These are phyloP conservation scores for Coemansia sp. DNA, from an alignment of 192 early-diverging fungal genomes.

Conservation along the genomic window DNA sequence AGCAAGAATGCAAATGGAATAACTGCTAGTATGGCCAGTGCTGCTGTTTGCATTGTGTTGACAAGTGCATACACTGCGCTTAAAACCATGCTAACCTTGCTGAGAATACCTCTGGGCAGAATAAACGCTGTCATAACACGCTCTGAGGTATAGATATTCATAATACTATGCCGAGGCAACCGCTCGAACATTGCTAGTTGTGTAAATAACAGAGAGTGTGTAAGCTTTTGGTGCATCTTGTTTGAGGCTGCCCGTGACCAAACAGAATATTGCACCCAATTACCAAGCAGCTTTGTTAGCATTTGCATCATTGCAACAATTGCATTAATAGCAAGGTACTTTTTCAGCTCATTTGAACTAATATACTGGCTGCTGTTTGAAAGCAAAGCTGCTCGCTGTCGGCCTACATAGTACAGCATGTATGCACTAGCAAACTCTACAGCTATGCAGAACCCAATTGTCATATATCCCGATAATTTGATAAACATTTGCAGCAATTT, in stretches of 20 bases:
- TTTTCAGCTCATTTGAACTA: background rate
- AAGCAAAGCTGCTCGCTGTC: conserved; percentile 9
- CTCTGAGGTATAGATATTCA: conserved; percentile 1
- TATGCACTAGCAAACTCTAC: conserved; percentile 10
- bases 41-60: background rate
- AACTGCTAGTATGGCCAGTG: background rate
- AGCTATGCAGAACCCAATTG: background rate
- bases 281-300: background rate
- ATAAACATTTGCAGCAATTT: conserved; percentile 3
- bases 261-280: background rate
- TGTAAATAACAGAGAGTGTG: background rate
- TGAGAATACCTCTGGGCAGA: background rate
- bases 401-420: conserved; percentile 9
- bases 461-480: conserved; percentile 1
- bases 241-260: background rate
- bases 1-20: background rate
- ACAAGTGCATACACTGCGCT: conserved; percentile 8
- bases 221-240: conserved; percentile 4
- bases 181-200: conserved; percentile 19
- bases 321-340: conserved; percentile 3
- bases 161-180: conserved; percentile 5
- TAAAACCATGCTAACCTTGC: background rate
- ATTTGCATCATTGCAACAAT: background rate
- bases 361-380: background rate
- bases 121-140: background rate